phyloP scores from a whole-genome alignment of 768 basidiomycete genomes.

The Podaxis sp. region DNA sequence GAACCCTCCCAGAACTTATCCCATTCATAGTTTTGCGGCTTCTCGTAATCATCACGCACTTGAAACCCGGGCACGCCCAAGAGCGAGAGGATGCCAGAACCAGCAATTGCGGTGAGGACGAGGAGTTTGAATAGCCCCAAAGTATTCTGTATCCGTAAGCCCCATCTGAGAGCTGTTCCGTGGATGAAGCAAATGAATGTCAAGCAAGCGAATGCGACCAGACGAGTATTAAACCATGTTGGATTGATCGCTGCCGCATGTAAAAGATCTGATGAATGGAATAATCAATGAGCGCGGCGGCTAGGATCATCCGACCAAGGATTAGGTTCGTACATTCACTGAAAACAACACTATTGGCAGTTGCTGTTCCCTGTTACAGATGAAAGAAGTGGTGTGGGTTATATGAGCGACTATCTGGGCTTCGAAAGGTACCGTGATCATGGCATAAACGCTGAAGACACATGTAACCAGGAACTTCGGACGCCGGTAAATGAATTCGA shows the following conservation, averaged over 20 bases:
- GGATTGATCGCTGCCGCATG: constrained; percentile 51
- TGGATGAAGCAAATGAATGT: constrained; percentile 60
- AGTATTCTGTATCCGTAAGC: constrained; percentile 61
- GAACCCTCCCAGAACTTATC: constrained; percentile 63
- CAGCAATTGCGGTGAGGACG: constrained; percentile 48
- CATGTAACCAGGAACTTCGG: constrained; percentile 66
- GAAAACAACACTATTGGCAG: constrained; percentile 64
- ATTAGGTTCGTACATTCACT: constrained; percentile 59
- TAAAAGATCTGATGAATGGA: constrained; percentile 46
- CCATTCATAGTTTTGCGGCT: constrained; percentile 61
- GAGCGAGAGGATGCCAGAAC: constrained; percentile 55
- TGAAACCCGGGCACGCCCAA: constrained; percentile 47
- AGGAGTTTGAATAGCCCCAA: constrained; percentile 65
- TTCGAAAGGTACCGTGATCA: constrained; percentile 44
- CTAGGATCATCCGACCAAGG: neutral
- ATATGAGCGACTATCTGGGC: constrained; percentile 20
- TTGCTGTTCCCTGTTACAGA: constrained; percentile 49
- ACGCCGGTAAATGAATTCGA: constrained; percentile 66
- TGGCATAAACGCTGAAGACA: constrained; percentile 53
- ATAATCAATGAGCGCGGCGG: neutral
- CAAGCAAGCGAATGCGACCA: constrained; percentile 54
- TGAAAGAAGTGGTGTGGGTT: neutral
- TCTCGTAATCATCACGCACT: constrained; percentile 49
- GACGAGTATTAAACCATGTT: constrained; percentile 46
- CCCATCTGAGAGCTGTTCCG: constrained; percentile 50